Base-by-base conservation (phyloP, 73 alveolate species). In the Paraurostyla sp. region DNA sequence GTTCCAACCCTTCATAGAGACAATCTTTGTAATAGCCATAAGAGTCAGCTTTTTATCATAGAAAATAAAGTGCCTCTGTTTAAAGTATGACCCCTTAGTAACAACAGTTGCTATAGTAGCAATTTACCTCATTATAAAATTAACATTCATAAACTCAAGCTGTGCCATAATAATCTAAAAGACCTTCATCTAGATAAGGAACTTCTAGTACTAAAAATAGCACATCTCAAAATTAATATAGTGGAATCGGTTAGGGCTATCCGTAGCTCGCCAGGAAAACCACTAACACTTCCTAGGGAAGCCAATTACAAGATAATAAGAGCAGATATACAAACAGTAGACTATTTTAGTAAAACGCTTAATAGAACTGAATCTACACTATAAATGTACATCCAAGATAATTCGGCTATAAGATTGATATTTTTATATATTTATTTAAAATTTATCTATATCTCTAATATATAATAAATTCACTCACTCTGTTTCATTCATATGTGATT, bases 111-210 rank as follows among this genome's bases (percentile, higher is more conserved):
- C n/a, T 63, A 6, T 46, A 69, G 23, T 25, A 69, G 23, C 41
- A 69, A 29, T 29, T 69, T 32, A n/a, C 62, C 9, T 38, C 9
- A 11, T 11, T 22, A 3, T 4, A 25, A 38, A 3, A 22, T 2
- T 15, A 69, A 9, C 62, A 69, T n/a, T 69, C 58, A 69, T 16
- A 60, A 29, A 38, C 58, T 7, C 35, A 40, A 6, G 40, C 40
- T 42, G 33, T 38, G 2, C 41, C 33, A 20, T 69, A 59, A 36
- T 35, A 69, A 41, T 15, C 40, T 30, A 38, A 69, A 43, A 69
- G 84, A 43, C 48, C 65, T 33, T 69, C 84, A 11, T 69, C 84
- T 9, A 69, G 84, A 69, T 38, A 38, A 6, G 84, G 84, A 27
- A 60, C 78, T 9, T 45, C 78, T 29, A 60, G 71, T 56, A 15